phyloP scores from a whole-genome alignment of 345 rosid species.

The Raphanus raphanistrum region DNA sequence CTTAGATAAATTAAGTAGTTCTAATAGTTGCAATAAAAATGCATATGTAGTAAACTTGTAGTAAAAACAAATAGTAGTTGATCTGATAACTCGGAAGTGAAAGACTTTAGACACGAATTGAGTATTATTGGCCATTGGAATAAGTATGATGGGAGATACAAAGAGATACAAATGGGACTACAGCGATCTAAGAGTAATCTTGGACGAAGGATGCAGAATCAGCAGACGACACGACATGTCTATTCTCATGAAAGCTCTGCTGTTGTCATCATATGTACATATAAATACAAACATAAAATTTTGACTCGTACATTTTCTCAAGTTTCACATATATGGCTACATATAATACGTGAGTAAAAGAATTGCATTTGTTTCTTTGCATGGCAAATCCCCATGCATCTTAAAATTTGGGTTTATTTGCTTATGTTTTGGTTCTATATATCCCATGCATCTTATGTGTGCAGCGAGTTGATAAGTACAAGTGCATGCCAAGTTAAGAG shows the following conservation, averaged over 20 bases:
- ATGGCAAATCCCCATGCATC: slow-evolving; percentile 40
- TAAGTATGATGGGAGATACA: slow-evolving; percentile 6
- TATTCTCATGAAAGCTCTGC: slow-evolving; percentile 36
- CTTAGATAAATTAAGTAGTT: background rate
- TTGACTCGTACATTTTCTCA: slow-evolving; percentile 32
- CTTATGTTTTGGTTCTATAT: background rate
- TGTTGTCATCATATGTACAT: slow-evolving; percentile 38
- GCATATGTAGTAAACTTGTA: background rate
- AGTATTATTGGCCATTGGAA: slow-evolving; percentile 7
- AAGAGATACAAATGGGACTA: background rate
- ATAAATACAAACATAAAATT: slow-evolving; percentile 24
- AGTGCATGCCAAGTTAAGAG: slow-evolving; percentile 37
- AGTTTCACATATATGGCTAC: slow-evolving; percentile 38
- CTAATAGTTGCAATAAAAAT: background rate
- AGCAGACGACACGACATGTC: slow-evolving; percentile 37
- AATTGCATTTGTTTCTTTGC: slow-evolving; percentile 38
- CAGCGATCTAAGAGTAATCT: slow-evolving; percentile 31
- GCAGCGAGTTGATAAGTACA: slow-evolving; percentile 40
- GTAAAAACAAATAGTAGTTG: background rate
- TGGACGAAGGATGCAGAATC: slow-evolving; percentile 17
- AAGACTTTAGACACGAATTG: background rate
- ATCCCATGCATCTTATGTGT: slow-evolving; percentile 1
- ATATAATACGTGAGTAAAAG: slow-evolving; percentile 34
- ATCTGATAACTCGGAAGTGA: background rate
- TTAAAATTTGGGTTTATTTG: background rate